Evolutionary conservation across 2,329 filamentous ascomycete genomes (phyloP).

Genomic region (Cadophora gregata): DNA sequence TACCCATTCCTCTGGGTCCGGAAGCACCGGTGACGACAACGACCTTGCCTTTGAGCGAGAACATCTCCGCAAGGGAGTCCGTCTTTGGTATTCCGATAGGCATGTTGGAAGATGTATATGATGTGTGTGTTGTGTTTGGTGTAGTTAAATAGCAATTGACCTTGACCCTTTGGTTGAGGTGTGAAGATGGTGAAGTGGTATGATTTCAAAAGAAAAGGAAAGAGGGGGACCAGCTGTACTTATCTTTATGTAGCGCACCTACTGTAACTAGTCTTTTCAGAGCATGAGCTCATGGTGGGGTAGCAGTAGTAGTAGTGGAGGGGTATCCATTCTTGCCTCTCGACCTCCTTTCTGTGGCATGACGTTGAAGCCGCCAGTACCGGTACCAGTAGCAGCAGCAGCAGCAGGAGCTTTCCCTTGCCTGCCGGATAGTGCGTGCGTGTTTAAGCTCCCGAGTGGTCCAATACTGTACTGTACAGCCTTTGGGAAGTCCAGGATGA

Average conservation of each 20-base stretch:
- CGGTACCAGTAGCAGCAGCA: too few relatives aligned
- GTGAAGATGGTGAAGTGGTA: background rate
- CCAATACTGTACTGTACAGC: background rate
- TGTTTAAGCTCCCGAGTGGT: background rate
- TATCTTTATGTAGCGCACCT: background rate
- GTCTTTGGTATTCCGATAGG: constrained; percentile 63
- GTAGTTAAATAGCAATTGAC: too few relatives aligned
- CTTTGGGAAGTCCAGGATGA: background rate
- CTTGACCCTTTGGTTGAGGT: too few relatives aligned
- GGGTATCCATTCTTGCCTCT: constrained; percentile 7
- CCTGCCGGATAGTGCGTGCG: background rate
- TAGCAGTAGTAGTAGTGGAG: constrained; percentile 13
- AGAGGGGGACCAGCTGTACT: background rate
- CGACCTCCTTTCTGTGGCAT: constrained; percentile 18
- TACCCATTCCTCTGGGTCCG: constrained; percentile 71
- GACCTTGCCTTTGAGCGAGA: constrained; percentile 66
- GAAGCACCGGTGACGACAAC: constrained; percentile 67
- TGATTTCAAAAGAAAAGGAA: constrained; percentile 2
- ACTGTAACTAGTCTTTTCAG: background rate
- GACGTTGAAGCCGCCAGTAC: constrained; percentile 20
- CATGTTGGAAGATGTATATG: constrained; percentile 50
- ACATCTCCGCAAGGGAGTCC: constrained; percentile 63
- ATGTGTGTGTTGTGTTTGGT: background rate
- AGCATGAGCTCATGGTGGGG: constrained; percentile 33
- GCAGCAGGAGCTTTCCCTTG: background rate